Conservation (phyloP, 139 green algal genomes). For the Parachlorella kessleri region DNA sequence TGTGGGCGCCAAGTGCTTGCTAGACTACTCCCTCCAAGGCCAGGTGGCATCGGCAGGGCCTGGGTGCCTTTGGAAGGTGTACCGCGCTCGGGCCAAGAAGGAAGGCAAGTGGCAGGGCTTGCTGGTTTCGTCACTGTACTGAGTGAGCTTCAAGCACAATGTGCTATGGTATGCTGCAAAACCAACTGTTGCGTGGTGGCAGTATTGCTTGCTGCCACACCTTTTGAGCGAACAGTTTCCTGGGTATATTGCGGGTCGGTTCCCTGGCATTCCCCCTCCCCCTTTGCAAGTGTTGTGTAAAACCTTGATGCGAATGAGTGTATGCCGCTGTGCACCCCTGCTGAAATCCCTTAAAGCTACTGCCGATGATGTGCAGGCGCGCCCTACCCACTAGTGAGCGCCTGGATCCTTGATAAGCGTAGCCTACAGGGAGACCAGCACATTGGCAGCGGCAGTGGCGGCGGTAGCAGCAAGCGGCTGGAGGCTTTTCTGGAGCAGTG, state of each 20-base stretch:
- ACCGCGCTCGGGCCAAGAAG: slow-evolving; percentile 25
- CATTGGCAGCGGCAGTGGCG: neutral
- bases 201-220: neutral
- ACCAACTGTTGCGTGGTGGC: neutral
- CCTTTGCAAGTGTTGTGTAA: neutral
- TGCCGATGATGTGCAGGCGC: no score
- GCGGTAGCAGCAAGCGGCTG: neutral
- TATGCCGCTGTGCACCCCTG: no score
- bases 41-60: slow-evolving; percentile 28
- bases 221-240: neutral
- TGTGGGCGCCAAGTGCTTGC: slow-evolving; percentile 23
- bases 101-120: slow-evolving; percentile 3
- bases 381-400: slow-evolving; percentile 49
- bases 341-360: no score
- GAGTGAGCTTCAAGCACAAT: no score
- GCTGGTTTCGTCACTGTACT: no score
- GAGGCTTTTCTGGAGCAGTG: slow-evolving; percentile 42
- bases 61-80: slow-evolving; percentile 41
- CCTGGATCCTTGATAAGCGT: slow-evolving; percentile 83
- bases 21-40: slow-evolving; percentile 10
- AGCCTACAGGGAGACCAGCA: slow-evolving; percentile 40
- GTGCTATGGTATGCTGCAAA: no score
- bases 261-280: no score
- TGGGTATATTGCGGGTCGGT: neutral
- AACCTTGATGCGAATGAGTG: no score